phyloP scores from a whole-genome alignment of 129 eudicot genomes.

The Ambrosia artemisiifolia region DNA sequence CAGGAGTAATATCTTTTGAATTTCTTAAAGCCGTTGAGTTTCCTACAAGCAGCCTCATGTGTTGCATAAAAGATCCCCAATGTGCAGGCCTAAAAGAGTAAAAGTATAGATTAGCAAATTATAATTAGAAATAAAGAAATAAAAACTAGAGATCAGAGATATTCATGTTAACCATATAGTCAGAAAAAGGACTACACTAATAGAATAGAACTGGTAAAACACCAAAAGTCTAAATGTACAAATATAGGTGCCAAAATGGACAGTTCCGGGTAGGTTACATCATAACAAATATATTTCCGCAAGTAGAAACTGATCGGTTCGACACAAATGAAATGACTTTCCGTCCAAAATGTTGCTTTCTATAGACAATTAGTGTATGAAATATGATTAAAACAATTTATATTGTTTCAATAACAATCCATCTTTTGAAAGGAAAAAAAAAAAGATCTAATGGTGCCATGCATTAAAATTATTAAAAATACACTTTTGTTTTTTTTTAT shows the following conservation, averaged over 20 bases:
- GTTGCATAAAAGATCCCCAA: slow-evolving; percentile 64
- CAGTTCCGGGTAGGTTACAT: neutral
- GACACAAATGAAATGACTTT: neutral
- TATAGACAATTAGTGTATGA: neutral
- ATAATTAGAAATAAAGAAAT: slow-evolving; percentile 18
- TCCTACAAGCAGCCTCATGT: slow-evolving; percentile 55
- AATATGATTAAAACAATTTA: neutral
- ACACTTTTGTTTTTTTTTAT: neutral
- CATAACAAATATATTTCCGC: neutral
- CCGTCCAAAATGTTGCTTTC: neutral
- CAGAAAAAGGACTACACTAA: neutral
- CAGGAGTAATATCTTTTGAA: slow-evolving; percentile 62
- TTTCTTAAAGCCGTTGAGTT: slow-evolving; percentile 64
- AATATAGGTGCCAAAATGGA: neutral
- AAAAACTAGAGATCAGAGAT: slow-evolving; percentile 1
- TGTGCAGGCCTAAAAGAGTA: slow-evolving; percentile 61
- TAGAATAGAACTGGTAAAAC: neutral
- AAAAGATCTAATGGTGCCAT: neutral
- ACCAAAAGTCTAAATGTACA: neutral
- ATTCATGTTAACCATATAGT: neutral
- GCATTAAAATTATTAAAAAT: neutral
- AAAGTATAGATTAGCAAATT: slow-evolving; percentile 15
- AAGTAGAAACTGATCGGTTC: neutral
- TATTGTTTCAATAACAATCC: neutral
- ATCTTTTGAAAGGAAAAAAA: neutral